Evolutionary conservation across 2,329 filamentous ascomycete genomes (phyloP).

Genomic region (Scorias spongiosa): DNA sequence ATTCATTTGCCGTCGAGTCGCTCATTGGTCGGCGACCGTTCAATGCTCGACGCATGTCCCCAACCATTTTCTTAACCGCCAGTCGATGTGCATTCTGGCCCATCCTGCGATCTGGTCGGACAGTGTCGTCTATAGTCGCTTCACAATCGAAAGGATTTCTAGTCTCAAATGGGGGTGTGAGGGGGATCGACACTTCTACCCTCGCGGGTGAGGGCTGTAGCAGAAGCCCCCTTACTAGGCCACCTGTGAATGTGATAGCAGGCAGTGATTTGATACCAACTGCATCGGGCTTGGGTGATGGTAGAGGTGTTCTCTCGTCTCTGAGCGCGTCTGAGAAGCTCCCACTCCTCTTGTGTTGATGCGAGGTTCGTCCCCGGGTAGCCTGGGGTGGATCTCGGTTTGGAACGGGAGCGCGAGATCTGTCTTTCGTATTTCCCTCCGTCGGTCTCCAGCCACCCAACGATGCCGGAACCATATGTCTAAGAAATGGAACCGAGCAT

Average conservation of each 20-base stretch:
- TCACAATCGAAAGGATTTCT: conserved; percentile 13
- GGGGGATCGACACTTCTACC: conserved; percentile 40
- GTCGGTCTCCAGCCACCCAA: neutral
- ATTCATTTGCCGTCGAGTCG: conserved; percentile 6
- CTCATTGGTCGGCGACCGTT: conserved; percentile 33
- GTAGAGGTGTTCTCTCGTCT: conserved; percentile 44
- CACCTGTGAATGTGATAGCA: conserved; percentile 57
- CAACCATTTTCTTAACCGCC: conserved; percentile 73
- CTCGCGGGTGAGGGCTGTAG: conserved; percentile 71
- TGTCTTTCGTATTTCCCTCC: neutral
- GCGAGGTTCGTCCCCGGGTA: conserved; percentile 17
- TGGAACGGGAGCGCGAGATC: neutral
- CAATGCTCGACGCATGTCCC: conserved; percentile 69
- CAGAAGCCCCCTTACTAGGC: conserved; percentile 72
- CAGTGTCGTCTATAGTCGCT: conserved; percentile 17
- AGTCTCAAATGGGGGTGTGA: conserved; percentile 37
- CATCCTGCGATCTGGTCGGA: conserved; percentile 31
- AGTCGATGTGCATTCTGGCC: conserved; percentile 15
- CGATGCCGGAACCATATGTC: conserved; percentile 7
- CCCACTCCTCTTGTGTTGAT: conserved; percentile 65
- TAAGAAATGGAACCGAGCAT: conserved; percentile 39
- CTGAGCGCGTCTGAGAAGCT: conserved; percentile 76
- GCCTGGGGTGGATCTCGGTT: neutral
- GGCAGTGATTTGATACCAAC: conserved; percentile 29
- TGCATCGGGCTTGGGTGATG: conserved; percentile 29